Base-by-base conservation (phyloP, 75 land plant species). In the Larix kaempferi region DNA sequence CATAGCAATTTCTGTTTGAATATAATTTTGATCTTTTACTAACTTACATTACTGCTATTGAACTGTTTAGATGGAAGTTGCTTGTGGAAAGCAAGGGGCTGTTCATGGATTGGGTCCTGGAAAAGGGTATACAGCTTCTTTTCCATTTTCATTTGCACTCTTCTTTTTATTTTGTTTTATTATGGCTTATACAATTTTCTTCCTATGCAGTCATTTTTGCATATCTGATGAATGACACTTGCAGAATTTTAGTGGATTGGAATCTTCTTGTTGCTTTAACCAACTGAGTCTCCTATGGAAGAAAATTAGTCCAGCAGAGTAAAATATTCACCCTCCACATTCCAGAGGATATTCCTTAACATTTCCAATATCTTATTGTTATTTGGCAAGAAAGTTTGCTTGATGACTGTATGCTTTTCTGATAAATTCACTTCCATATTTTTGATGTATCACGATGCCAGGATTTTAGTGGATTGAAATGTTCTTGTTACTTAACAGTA, bases 11-110 rank as follows among this genome's bases (percentile, higher is more conserved):
- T 49, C 19, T 59, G 56, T 15, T 25, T 62, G 74, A 37, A 57
- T 26, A 25, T 17, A 60, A 29, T 59, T 13, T 58, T 15, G 4
- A 35, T 7, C 39, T 35, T 33, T 2, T 6, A 65, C 41, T 65
- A 65, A 65, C 69, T 33, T 16, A 16, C 29, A 21, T 21, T 33
- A 19, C 19, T 65, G 16, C 17, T 29, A 3, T 64, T n/a, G 21
- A 59, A 49, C 66, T 25, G 56, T 7, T 60, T 76, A 91, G 93
- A 27, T 91, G 62, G 93, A 89, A 82, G 91, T 91, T 73, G 89
- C 93, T 44, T 83, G 81, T 79, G 91, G 93, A 33, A 80, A 84
- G 67, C 29, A 82, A 74, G 93, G 93, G 56, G 91, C 83, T 77
- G 85, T 80, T 27, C 81, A 76, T 67, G 93, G 93, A 58, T 74